Evolutionary conservation across 495 filamentous ascomycete genomes (phyloP), one percentile per base, ranked within the genome.

Genomic region (Talaromyces nanjingensis): DNA sequence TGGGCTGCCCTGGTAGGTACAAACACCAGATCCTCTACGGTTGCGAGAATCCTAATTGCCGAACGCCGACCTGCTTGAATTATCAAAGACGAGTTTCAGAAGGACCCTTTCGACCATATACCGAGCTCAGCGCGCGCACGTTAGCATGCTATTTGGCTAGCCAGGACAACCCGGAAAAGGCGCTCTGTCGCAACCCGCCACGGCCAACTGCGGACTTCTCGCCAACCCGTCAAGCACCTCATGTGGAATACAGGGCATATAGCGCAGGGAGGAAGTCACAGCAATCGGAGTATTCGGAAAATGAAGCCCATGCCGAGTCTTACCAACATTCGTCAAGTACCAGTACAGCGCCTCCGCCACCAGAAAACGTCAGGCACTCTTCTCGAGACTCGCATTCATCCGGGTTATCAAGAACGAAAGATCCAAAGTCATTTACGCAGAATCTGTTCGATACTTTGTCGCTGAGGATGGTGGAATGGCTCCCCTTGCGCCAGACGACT

Each of bases 371-470:
- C 9, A 52, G 63, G 16, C 66, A 68, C n/a, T 39, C 39, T 22
- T 62, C 70, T 7, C 57, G 64, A 11, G 70, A 70, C 16, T 66
- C 73, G 42, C 71, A 73, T 18, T 59, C 64, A 39, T 59, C 68
- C 37, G 34, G 70, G 58, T 52, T 83, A 82, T 82, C 85, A 52
- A 73, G 76, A 7, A 80, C 83, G 67, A 92, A 89, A 68, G 91
- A 96, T 69, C 89, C 91, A 20, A 89, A 90, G 65, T 93, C 91
- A 1, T 93, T 96, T 66, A 88, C 89, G 8, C 91, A 92, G 54
- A 89, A 89, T 64, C 77, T 94, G 3, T 93, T 93, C 68, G 88
- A 88, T 65, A 91, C 91, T 3, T 78, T 87, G 49, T 83, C 91
- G 4, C 80, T 92, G 65, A 87, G 87, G 62, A 90, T 93, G 86